Evolutionary conservation across 192 early-diverging fungal species (phyloP).

Genomic region (Mortierella hygrophila): DNA sequence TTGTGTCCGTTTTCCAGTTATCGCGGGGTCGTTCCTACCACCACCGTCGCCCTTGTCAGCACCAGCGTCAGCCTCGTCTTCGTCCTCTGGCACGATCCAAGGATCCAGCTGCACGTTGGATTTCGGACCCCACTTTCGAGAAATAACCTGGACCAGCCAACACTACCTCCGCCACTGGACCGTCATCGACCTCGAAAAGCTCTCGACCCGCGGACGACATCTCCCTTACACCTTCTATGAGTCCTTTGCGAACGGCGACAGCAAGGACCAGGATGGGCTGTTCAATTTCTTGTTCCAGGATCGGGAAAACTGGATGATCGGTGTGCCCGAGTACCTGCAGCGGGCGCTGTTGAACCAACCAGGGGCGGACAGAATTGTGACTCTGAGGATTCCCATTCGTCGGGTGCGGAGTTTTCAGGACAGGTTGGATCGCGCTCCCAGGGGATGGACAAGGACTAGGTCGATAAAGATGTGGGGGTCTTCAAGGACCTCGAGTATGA

Average conservation of each 20-base stretch:
- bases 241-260: neutral
- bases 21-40: neutral
- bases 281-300: neutral
- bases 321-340: constrained; percentile 24
- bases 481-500: too few species aligned
- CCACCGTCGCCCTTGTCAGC: neutral
- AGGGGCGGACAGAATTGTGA: constrained; percentile 18
- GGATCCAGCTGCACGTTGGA: neutral
- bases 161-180: constrained; percentile 18
- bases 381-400: constrained; percentile 31
- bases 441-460: neutral
- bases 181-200: constrained; percentile 26
- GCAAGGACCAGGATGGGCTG: neutral
- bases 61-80: neutral
- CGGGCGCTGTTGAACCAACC: constrained; percentile 23
- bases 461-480: too few species aligned
- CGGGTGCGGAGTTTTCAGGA: constrained; percentile 30
- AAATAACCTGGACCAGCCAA: constrained; percentile 18
- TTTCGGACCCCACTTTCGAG: constrained; percentile 1
- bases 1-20: constrained; percentile 13
- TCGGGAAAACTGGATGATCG: neutral
- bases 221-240: neutral
- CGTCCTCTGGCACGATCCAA: neutral
- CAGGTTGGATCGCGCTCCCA: constrained; percentile 21
- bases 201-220: neutral